Evolutionary conservation across 73 alveolate genomes (phyloP).

Genomic region (Stentor coeruleus): DNA sequence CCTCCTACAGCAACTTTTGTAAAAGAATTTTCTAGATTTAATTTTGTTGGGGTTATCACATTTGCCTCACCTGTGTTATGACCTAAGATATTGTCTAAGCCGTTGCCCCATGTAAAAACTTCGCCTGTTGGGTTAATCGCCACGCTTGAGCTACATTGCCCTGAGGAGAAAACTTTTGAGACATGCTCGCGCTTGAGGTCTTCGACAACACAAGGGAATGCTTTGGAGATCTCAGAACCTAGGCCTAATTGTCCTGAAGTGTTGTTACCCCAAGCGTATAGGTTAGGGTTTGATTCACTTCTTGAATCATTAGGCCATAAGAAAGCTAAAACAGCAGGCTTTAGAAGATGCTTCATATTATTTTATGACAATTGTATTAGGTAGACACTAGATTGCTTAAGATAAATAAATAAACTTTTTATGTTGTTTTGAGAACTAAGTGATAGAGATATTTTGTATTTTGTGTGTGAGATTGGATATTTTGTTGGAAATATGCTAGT

Average conservation of each 20-base stretch:
- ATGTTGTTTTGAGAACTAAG: too few species aligned
- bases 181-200: constrained; percentile 56
- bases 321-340: not conserved
- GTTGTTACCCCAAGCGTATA: constrained; percentile 63
- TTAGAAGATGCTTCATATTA: not conserved
- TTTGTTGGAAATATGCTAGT: too few species aligned
- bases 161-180: constrained; percentile 58
- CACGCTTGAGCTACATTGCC: constrained; percentile 77
- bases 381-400: too few species aligned
- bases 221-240: constrained; percentile 41
- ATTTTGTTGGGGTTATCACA: constrained; percentile 45
- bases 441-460: too few species aligned
- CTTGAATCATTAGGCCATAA: constrained; percentile 18
- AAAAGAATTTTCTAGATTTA: constrained; percentile 29
- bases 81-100: constrained; percentile 49
- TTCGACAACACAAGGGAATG: constrained; percentile 41
- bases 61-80: constrained; percentile 36
- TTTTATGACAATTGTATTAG: too few species aligned
- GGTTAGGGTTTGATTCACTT: constrained; percentile 14
- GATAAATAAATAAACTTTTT: too few species aligned
- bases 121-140: constrained; percentile 34
- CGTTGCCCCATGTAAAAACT: constrained; percentile 64
- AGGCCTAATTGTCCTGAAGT: constrained; percentile 57
- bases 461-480: too few species aligned
- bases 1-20: constrained; percentile 57